Evolutionary conservation across 148 eudicot species (phyloP).

Genomic region (Limonium bicolor): DNA sequence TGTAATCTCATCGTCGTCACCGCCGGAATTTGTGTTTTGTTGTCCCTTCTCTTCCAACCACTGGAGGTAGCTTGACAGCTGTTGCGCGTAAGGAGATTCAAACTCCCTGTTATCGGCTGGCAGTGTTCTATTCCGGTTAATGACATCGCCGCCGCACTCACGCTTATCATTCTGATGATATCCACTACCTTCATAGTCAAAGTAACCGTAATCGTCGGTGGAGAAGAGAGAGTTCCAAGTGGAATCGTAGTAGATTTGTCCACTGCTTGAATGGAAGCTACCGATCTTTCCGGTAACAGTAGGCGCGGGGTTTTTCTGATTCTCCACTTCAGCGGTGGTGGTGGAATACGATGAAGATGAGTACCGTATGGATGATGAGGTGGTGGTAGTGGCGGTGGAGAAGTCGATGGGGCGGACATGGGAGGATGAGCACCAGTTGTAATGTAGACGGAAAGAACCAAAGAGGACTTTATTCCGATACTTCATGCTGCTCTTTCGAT

Average conservation of each 20-base stretch:
- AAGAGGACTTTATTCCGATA: conserved; percentile 46
- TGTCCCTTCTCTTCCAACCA: conserved; percentile 72
- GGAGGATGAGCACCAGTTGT: conserved; percentile 79
- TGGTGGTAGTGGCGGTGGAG: conserved; percentile 7
- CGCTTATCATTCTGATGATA: neutral
- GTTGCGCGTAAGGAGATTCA: neutral
- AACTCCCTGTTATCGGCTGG: conserved; percentile 4
- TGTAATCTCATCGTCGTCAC: conserved; percentile 4
- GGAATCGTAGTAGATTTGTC: conserved; percentile 39
- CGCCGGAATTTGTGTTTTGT: conserved; percentile 3
- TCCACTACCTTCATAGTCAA: neutral
- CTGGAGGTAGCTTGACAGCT: conserved; percentile 75
- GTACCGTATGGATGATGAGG: too few species aligned
- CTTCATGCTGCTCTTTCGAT: conserved; percentile 23
- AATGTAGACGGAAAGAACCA: conserved; percentile 77
- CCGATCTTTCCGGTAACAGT: neutral
- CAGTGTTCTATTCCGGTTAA: conserved; percentile 5
- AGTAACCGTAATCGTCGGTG: conserved; percentile 8
- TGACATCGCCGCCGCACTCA: conserved; percentile 1
- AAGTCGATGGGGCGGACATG: conserved; percentile 58
- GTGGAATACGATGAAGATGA: too few species aligned
- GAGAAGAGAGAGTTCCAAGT: conserved; percentile 55
- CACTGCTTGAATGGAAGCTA: neutral
- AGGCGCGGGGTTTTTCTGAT: neutral
- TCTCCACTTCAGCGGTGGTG: conserved; percentile 5